These are phyloP conservation scores for Lanmaoa rubissima DNA, from an alignment of 768 basidiomycete genomes.

Conservation along the genomic window DNA sequence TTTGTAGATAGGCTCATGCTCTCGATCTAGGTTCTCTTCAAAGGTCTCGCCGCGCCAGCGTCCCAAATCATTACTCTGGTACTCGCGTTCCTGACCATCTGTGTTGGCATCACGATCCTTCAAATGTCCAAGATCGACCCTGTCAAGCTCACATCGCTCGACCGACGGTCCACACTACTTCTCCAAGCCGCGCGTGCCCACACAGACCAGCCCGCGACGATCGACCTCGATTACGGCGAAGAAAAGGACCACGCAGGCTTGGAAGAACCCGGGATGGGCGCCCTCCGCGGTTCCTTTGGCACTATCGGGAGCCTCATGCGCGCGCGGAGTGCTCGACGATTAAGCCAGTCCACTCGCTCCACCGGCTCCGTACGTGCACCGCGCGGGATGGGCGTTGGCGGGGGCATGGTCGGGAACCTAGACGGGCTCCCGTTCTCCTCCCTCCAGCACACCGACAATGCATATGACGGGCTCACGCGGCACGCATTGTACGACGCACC, in stretches of 20 bases:
- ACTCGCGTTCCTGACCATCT: slow-evolving; percentile 89
- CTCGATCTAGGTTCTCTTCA: slow-evolving; percentile 72
- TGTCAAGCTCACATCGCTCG: slow-evolving; percentile 69
- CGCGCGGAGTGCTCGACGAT: slow-evolving; percentile 52
- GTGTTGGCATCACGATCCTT: slow-evolving; percentile 89
- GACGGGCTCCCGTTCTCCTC: slow-evolving; percentile 23
- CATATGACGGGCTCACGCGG: slow-evolving; percentile 57
- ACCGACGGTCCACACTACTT: slow-evolving; percentile 86
- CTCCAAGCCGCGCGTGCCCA: slow-evolving; percentile 78
- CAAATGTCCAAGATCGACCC: slow-evolving; percentile 97
- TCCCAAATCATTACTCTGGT: slow-evolving; percentile 86
- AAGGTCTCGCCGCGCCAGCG: slow-evolving; percentile 79
- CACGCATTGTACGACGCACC: slow-evolving; percentile 91
- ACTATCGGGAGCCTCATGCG: slow-evolving; percentile 89
- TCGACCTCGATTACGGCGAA: slow-evolving; percentile 44
- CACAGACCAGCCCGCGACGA: slow-evolving; percentile 50
- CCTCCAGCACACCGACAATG: slow-evolving; percentile 31
- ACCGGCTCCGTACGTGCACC: slow-evolving; percentile 22
- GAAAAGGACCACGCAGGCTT: slow-evolving; percentile 57
- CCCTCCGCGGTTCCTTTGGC: slow-evolving; percentile 88
- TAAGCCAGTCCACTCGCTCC: slow-evolving; percentile 46
- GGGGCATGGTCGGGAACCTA: slow-evolving; percentile 29
- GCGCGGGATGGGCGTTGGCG: slow-evolving; percentile 24
- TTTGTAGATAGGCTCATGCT: not conserved
- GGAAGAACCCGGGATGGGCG: slow-evolving; percentile 93